Conservation (phyloP, 2,329 filamentous ascomycete species). For the Amauroascus niger region DNA sequence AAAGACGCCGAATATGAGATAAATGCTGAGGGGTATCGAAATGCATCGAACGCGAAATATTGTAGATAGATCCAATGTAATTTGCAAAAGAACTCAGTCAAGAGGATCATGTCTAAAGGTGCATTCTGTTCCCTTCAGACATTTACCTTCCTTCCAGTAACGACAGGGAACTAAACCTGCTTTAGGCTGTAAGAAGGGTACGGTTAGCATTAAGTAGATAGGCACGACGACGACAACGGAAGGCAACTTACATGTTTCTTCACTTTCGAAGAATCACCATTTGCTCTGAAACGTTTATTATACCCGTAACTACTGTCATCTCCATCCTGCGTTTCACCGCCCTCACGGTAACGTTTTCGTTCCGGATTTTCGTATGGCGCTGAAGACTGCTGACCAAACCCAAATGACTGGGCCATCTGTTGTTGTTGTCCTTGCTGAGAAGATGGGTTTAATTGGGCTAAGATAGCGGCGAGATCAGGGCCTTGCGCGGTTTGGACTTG, state of each 20-base stretch:
- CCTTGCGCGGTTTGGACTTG: slow-evolving; percentile 14
- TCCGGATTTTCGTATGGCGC: slow-evolving; percentile 34
- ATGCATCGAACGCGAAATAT: not conserved
- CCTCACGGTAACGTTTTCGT: slow-evolving; percentile 33
- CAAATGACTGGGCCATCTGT: slow-evolving; percentile 9
- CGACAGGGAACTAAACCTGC: slow-evolving; percentile 41
- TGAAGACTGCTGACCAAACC: slow-evolving; percentile 15
- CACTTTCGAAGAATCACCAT: slow-evolving; percentile 22
- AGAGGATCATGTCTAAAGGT: slow-evolving; percentile 40
- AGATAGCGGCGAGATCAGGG: slow-evolving; percentile 16
- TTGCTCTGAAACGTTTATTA: slow-evolving; percentile 30
- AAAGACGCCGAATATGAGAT: slow-evolving; percentile 1
- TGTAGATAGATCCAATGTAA: not conserved
- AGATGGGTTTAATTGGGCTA: slow-evolving; percentile 25
- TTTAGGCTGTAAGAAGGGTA: slow-evolving; percentile 27
- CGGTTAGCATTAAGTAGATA: not conserved
- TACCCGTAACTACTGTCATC: slow-evolving; percentile 22
- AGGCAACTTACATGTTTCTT: slow-evolving; percentile 30
- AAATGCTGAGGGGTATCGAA: slow-evolving; percentile 7
- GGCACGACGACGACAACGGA: not conserved
- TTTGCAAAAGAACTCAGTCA: slow-evolving; percentile 5
- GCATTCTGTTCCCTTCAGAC: slow-evolving; percentile 45
- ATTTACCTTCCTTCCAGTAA: slow-evolving; percentile 47
- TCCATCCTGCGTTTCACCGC: slow-evolving; percentile 26
- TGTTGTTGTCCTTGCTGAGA: slow-evolving; percentile 22